Evolutionary conservation across 1,139 yeast species (phyloP), one percentile per base, ranked within the genome.

Genomic region (Yamadazyma kanchanaburiensis): DNA sequence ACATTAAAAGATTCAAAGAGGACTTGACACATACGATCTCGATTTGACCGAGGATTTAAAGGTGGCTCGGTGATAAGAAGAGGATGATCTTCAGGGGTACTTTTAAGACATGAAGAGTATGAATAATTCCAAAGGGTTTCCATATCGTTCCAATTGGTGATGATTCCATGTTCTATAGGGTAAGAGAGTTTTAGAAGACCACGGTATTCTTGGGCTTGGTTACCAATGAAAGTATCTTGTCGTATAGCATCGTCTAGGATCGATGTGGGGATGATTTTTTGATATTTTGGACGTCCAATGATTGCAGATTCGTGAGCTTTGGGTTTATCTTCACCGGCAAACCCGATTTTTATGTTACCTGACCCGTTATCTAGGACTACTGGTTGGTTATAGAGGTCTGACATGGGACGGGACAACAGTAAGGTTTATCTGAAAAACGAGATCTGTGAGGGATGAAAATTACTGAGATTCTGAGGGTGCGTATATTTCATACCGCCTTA

Each of bases 281-380:
- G 74, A 53, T 88, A 89, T 52, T 87, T 89, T 5, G 95, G 91
- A 32, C 82, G 60, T 3, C 97, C 97, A 3, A 87, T 70, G 13
- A 85, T 60, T 21, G 70, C 59, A 3, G 75, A 58, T 22, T 60
- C 61, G 38, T 61, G 70, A 23, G 76, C 55, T 44, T 76, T 72
- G 3, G 97, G 97, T 43, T 67, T 72, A 34, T 86, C 94, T 44
- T 85, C 94, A 12, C 96, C 96, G 1, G 96, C 95, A 58, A 89
- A 85, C 1, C 97, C 97, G 1, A 95, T 88, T 51, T 87, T 84
- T 34, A 88, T 66, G 28, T 74, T 72, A 2, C 95, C 95, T 4
- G 95, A 81, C n/a, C 97, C 97, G 62, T 86, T 87, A 55, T 89
- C 97, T 21, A 89, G 69, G 22, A 89, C 96, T 27, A 89, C 77